Evolutionary conservation across 23 red algal species (phyloP), one percentile per base, ranked within the genome.

Genomic region (Gracilaria gracilis): DNA sequence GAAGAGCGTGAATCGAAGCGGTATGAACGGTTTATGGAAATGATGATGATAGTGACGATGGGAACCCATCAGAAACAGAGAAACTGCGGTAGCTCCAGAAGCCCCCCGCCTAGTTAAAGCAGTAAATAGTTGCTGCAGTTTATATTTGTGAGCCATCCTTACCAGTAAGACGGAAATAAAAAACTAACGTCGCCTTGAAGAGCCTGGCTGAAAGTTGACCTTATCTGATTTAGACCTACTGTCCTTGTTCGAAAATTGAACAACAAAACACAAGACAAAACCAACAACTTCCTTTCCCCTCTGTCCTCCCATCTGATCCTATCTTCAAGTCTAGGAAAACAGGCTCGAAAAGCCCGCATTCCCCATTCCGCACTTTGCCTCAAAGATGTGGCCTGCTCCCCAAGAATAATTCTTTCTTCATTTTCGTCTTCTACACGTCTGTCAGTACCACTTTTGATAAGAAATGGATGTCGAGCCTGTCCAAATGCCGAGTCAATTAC

Each of bases 271-370:
- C 57, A 27, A 50, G 23, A 14, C 15, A 37, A 46, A n/a, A 88
- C 61, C 53, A 75, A 57, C 13, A 44, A 14, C 5, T 2, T 53
- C 11, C 49, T 12, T 19, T 88, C 84, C 15, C 84, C 67, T 32
- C 67, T 48, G 27, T 88, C 84, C 55, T 88, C 67, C 24, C 57
- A 88, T 9, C 73, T 67, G 12, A 88, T 57, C 9, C 84, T 25
- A 42, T 74, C 84, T 14, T 88, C 75, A 19, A 88, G 36, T 4
- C 65, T 20, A 47, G n/a, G 13, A 75, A 88, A 88, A 4, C 46
- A 58, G 5, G 62, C 37, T 76, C 75, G 65, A 61, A 75, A 62
- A 0, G 66, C 84, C 3, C 67, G 0, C 84, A 88, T 75, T 6
- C 67, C 67, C 67, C 42, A 88, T 31, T 77, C 67, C 3, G 84